These are phyloP conservation scores for Tanacetum coccineum DNA, from an alignment of 129 eudicot species.

Conservation along the genomic window DNA sequence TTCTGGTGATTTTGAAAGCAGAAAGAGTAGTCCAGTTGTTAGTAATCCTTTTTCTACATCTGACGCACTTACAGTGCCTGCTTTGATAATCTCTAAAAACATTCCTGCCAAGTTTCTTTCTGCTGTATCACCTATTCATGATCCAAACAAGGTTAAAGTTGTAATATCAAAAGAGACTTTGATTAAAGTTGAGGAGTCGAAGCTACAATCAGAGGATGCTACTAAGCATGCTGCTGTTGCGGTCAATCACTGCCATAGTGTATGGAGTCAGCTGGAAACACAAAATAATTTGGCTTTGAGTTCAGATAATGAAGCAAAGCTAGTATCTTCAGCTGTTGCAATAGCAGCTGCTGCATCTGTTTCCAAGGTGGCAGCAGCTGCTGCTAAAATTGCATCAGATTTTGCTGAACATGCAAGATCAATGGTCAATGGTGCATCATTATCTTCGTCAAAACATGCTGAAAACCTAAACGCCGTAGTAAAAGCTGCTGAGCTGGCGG, in stretches of 20 bases:
- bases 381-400: constrained; percentile 76
- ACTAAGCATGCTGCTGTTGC: constrained; percentile 62
- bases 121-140: constrained; percentile 34
- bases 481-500: constrained; percentile 89
- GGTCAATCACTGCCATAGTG: constrained; percentile 52
- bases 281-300: constrained; percentile 41
- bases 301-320: constrained; percentile 56
- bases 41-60: constrained; percentile 40
- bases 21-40: constrained; percentile 38
- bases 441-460: too few relatives aligned
- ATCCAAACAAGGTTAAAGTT: constrained; percentile 25
- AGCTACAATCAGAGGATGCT: constrained; percentile 65
- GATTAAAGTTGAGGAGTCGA: constrained; percentile 69
- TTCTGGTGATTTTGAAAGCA: constrained; percentile 43
- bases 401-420: constrained; percentile 65
- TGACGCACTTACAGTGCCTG: constrained; percentile 35
- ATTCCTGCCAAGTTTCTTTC: constrained; percentile 26
- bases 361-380: constrained; percentile 97
- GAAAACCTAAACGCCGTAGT: constrained; percentile 50
- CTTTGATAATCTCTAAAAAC: constrained; percentile 31
- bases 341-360: constrained; percentile 88
- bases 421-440: constrained; percentile 42
- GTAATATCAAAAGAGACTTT: constrained; percentile 37
- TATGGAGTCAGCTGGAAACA: constrained; percentile 70
- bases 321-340: constrained; percentile 78